phyloP scores from a whole-genome alignment of 768 basidiomycete species.

The Boletus speciosus region DNA sequence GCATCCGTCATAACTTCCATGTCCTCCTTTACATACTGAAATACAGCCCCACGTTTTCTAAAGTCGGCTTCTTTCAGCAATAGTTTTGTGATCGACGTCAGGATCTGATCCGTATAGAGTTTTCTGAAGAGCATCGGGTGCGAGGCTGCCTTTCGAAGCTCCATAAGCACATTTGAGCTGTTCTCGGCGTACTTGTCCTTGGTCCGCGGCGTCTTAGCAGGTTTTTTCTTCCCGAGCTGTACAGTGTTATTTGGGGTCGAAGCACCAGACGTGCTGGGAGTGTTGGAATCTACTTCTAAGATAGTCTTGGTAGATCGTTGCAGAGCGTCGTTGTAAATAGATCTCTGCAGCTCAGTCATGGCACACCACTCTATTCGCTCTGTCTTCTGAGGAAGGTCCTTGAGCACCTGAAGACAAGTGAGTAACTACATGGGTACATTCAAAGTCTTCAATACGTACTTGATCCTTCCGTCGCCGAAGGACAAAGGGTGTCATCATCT shows the following conservation, averaged over 20 bases:
- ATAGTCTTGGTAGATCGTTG: conserved; percentile 82
- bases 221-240: conserved; percentile 31
- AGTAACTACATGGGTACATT: not conserved
- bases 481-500: conserved; percentile 99
- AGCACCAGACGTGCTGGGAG: conserved; percentile 29
- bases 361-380: conserved; percentile 95
- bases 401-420: conserved; percentile 60
- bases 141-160: conserved; percentile 90
- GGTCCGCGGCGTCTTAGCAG: conserved; percentile 37
- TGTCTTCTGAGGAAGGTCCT: conserved; percentile 88
- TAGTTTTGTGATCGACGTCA: conserved; percentile 74
- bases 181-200: conserved; percentile 79
- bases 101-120: conserved; percentile 70
- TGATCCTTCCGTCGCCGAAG: conserved; percentile 96
- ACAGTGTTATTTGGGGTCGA: conserved; percentile 26
- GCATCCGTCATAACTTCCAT: conserved; percentile 99
- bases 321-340: conserved; percentile 83
- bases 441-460: conserved; percentile 36
- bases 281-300: conserved; percentile 40
- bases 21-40: conserved; percentile 90
- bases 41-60: conserved; percentile 74
- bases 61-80: conserved; percentile 92
- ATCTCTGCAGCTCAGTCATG: conserved; percentile 78
- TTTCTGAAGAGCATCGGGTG: conserved; percentile 96
- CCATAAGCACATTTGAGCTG: conserved; percentile 94